Conservation (phyloP, 2,329 filamentous ascomycete species). For the Fusarium chlamydosporum region DNA sequence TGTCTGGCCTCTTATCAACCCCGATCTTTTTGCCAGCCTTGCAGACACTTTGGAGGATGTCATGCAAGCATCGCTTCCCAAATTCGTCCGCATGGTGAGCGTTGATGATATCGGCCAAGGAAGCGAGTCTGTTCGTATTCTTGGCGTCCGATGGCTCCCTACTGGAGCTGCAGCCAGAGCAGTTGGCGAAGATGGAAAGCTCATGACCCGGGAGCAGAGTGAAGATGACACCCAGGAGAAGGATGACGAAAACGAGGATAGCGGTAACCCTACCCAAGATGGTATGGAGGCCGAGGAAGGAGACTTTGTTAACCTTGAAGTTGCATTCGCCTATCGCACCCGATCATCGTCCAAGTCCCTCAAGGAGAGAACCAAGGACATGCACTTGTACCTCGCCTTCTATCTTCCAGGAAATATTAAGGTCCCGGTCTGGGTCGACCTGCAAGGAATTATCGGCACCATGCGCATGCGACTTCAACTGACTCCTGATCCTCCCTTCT, state of each 20-base stretch:
- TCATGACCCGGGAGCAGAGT: constrained; percentile 59
- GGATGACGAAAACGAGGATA: constrained; percentile 57
- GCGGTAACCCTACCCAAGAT: constrained; percentile 57
- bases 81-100: constrained; percentile 78
- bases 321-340: constrained; percentile 80
- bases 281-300: constrained; percentile 83
- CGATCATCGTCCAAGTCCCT: constrained; percentile 72
- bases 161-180: constrained; percentile 76
- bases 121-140: constrained; percentile 77
- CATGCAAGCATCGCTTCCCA: constrained; percentile 82
- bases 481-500: constrained; percentile 82
- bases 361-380: constrained; percentile 76
- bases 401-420: constrained; percentile 71
- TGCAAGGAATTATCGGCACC: constrained; percentile 79
- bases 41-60: constrained; percentile 82
- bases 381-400: constrained; percentile 78
- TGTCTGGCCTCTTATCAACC: constrained; percentile 82
- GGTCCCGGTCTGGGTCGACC: constrained; percentile 79
- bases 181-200: constrained; percentile 70
- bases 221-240: constrained; percentile 54
- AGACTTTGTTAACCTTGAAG: constrained; percentile 82
- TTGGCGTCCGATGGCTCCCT: constrained; percentile 80
- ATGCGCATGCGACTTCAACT: constrained; percentile 78
- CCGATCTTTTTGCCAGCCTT: constrained; percentile 77
- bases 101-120: constrained; percentile 83